Evolutionary conservation across 2,329 filamentous ascomycete species (phyloP).

Genomic region (Ciborinia camelliae): DNA sequence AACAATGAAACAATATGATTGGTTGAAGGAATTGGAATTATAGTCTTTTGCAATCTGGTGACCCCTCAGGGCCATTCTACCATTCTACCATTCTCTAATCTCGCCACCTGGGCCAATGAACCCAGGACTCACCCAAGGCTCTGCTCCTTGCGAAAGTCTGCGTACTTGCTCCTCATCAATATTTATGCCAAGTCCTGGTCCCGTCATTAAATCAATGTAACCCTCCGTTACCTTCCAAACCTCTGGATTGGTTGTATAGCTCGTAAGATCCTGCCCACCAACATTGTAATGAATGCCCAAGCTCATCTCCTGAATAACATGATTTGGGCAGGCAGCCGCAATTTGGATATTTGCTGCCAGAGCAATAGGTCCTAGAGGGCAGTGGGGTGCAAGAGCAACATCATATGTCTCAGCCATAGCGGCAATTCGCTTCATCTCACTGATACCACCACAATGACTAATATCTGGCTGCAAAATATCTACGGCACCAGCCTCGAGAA

Average conservation of each 20-base stretch:
- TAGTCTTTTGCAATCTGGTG: background rate
- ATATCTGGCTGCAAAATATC: conserved; percentile 74
- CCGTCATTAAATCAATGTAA: conserved; percentile 57
- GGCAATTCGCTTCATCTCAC: conserved; percentile 66
- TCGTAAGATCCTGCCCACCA: conserved; percentile 61
- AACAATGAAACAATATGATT: background rate
- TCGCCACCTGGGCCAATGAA: conserved; percentile 66
- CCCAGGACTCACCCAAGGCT: conserved; percentile 62
- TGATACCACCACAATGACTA: conserved; percentile 68
- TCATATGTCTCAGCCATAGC: conserved; percentile 71
- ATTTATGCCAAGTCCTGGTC: conserved; percentile 65
- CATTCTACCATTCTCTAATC: conserved; percentile 62
- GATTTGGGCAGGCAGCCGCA: conserved; percentile 58
- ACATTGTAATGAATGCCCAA: conserved; percentile 77
- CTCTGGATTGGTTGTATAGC: conserved; percentile 61
- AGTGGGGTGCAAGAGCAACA: conserved; percentile 70
- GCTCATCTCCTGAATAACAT: conserved; percentile 75
- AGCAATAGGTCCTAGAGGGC: conserved; percentile 69
- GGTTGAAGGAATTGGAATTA: background rate
- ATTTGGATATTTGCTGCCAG: conserved; percentile 70
- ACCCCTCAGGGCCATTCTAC: background rate
- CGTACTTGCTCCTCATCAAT: conserved; percentile 67
- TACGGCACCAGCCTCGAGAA: conserved; percentile 64
- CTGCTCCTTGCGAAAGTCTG: conserved; percentile 53
- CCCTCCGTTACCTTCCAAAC: conserved; percentile 66